phyloP scores from a whole-genome alignment of 192 early-diverging fungal genomes.

The Podila epigama region DNA sequence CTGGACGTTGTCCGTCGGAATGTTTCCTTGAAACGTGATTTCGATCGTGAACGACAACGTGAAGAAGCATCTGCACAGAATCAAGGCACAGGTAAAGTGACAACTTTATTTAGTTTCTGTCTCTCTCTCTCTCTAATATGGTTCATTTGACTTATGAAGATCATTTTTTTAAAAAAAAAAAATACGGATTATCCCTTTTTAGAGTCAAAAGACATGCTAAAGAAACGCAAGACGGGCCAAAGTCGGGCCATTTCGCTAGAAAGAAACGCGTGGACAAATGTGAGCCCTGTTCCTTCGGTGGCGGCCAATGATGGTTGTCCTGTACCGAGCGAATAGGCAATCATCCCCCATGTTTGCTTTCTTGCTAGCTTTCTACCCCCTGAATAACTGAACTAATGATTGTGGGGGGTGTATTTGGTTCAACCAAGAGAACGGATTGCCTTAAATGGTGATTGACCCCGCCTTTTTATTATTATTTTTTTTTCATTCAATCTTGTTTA shows the following conservation, averaged over 20 bases:
- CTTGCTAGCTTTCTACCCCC: too few relatives aligned
- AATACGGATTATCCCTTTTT: too few relatives aligned
- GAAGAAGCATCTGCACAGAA: too few relatives aligned
- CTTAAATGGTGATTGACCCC: constrained; percentile 17
- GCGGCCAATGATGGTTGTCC: not conserved
- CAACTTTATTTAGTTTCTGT: too few relatives aligned
- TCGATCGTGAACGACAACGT: not conserved
- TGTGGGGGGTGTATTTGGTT: too few relatives aligned
- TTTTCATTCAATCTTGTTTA: not conserved
- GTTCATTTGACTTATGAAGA: too few relatives aligned
- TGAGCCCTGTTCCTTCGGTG: not conserved
- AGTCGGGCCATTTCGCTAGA: not conserved
- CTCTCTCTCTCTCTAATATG: too few relatives aligned
- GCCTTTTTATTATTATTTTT: constrained; percentile 5
- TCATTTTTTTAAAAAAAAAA: too few relatives aligned
- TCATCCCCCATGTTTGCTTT: not conserved
- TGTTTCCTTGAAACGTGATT: not conserved
- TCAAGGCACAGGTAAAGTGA: not conserved
- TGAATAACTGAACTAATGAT: too few relatives aligned
- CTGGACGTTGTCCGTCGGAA: not conserved
- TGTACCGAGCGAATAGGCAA: not conserved
- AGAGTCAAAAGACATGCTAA: too few relatives aligned
- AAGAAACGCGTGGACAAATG: not conserved
- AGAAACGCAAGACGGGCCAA: not conserved
- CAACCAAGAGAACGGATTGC: constrained; percentile 1